phyloP scores from a whole-genome alignment of 805 yeast genomes.

The Starmerella khaoyaiensis region DNA sequence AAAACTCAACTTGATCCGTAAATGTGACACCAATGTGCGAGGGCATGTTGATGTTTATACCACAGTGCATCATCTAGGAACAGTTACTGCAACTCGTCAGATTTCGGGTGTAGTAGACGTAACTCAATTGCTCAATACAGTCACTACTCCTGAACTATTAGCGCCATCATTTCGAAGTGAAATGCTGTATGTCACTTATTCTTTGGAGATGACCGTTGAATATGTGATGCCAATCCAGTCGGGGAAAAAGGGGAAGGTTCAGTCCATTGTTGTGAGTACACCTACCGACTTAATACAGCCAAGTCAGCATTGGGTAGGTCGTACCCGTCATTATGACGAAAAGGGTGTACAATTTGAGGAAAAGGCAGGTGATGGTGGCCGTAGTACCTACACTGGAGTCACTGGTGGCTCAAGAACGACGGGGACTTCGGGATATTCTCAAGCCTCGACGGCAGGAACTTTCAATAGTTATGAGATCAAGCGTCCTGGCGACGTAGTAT shows the following conservation, averaged over 20 bases:
- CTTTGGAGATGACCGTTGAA: slow-evolving; percentile 1
- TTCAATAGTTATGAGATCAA: slow-evolving; percentile 5
- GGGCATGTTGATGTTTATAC: slow-evolving; percentile 3
- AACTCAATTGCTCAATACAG: background rate
- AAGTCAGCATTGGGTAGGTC: slow-evolving; percentile 4
- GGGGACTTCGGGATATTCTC: background rate
- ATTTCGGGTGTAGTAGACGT: slow-evolving; percentile 3
- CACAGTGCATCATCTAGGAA: slow-evolving; percentile 2
- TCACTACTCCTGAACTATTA: slow-evolving; percentile 2
- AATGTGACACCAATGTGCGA: slow-evolving; percentile 2
- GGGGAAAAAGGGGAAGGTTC: background rate
- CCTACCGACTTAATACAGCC: slow-evolving; percentile 2
- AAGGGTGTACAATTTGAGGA: background rate
- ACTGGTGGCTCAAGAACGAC: slow-evolving; percentile 2
- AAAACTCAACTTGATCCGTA: background rate
- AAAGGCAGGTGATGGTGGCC: background rate
- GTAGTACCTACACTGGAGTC: background rate
- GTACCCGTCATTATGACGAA: background rate
- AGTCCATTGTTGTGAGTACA: background rate
- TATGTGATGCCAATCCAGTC: background rate
- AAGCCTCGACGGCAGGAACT: slow-evolving; percentile 1
- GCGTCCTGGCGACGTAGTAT: slow-evolving; percentile 1
- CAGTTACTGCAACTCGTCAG: slow-evolving; percentile 5
- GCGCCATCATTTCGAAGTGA: slow-evolving; percentile 4
- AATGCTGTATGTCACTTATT: slow-evolving; percentile 1